Base-by-base conservation (phyloP, 2,329 filamentous ascomycete genomes). In the Rutstroemia sp. region DNA sequence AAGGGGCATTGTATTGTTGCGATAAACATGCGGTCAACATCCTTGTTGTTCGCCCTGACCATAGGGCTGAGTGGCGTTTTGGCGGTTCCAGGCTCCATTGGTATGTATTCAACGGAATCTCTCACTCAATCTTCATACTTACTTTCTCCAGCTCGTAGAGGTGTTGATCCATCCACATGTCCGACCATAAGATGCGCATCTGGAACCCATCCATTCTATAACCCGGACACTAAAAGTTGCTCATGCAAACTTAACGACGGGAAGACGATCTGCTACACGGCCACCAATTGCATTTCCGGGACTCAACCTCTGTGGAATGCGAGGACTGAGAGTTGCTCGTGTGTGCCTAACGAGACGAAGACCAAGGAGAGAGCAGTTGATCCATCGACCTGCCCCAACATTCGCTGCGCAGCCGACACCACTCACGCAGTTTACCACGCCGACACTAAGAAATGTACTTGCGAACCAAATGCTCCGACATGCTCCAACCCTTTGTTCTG, bases 401-500 rank as follows among this genome's bases (percentile, higher is more conserved):
- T 64, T 23, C 52, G 50, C 37, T 64, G 62, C 48, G 42, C 54
- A 14, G 50, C 53, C 5, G 51, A 52, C 19, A 60, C 52, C 9
- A 30, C 54, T 19, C 58, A 27, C 25, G 25, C 62, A 25, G 54
- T 63, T 39, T 64, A 59, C 37, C 42, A 62, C 23, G 50, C 54
- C 3, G 54, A 54, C 6, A 56, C 45, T 5, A 54, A 59, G 21
- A 58, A 37, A 19, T 64, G 62, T 53, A 56, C 57, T 25, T 64
- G 61, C 37, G 58, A 64, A 3, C 50, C 53, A 6, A 56, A 56
- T 18, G 30, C 46, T 27, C 54, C 56, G 0, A 34, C 38, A 7
- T 59, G 60, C 27, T 49, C 61, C 9, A 58, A 61, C 27, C 23
- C 42, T 4, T 58, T 62, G 5, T 56, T 49, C 19, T 63, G 61